These are phyloP conservation scores for Cyberlindnera saturnus DNA, from an alignment of 805 yeast species.

Conservation along the genomic window DNA sequence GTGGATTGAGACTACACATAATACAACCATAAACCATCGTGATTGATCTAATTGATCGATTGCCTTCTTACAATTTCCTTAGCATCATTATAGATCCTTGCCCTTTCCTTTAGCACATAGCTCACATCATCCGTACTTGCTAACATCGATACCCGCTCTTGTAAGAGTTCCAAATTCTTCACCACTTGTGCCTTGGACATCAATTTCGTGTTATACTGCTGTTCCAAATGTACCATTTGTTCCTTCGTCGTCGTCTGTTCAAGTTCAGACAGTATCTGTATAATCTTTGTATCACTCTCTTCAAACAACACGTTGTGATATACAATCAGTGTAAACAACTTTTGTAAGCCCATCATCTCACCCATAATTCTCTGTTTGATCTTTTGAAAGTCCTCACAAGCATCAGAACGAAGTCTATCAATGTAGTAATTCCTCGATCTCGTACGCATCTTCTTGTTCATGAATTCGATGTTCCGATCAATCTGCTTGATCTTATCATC, in stretches of 20 bases:
- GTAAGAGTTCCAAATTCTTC: slow-evolving; percentile 12
- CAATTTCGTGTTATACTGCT: slow-evolving; percentile 1
- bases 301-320: slow-evolving; percentile 10
- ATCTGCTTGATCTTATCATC: slow-evolving; percentile 19
- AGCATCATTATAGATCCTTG: slow-evolving; percentile 24
- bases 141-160: slow-evolving; percentile 7
- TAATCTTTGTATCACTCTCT: slow-evolving; percentile 1
- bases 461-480: slow-evolving; percentile 13
- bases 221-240: neutral
- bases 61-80: slow-evolving; percentile 19
- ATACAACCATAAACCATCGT: too few relatives aligned
- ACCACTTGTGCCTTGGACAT: slow-evolving; percentile 3
- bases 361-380: slow-evolving; percentile 9
- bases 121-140: slow-evolving; percentile 19
- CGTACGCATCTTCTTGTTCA: slow-evolving; percentile 15
- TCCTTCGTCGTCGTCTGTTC: neutral
- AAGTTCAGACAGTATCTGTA: neutral
- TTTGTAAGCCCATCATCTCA: slow-evolving; percentile 5
- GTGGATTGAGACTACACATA: too few relatives aligned
- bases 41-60: neutral
- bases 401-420: slow-evolving; percentile 12
- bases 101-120: slow-evolving; percentile 24
- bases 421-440: slow-evolving; percentile 15
- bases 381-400: slow-evolving; percentile 15
- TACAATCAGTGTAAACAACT: slow-evolving; percentile 6